These are phyloP conservation scores for Thelonectria rubi DNA, from an alignment of 2,329 filamentous ascomycete species.

Conservation along the genomic window DNA sequence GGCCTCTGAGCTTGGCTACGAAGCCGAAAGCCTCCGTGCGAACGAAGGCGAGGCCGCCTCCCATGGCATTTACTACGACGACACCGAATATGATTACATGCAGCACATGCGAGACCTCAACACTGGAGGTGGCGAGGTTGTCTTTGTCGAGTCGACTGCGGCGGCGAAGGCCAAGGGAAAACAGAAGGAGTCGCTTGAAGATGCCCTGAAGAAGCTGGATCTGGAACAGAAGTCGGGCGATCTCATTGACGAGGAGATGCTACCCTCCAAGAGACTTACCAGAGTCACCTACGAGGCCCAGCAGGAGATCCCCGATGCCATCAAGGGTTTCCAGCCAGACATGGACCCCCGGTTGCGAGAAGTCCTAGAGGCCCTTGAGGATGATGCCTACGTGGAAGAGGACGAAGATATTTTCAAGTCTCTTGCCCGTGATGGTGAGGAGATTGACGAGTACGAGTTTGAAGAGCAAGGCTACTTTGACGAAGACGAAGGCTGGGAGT, in stretches of 20 bases:
- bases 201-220: conserved; percentile 75
- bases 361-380: conserved; percentile 90
- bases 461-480: conserved; percentile 67
- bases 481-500: conserved; percentile 87
- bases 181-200: conserved; percentile 81
- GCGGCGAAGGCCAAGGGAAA: conserved; percentile 75
- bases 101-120: conserved; percentile 95
- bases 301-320: conserved; percentile 89
- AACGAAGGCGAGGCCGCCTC: conserved; percentile 98
- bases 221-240: conserved; percentile 63
- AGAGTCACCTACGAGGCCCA: conserved; percentile 88
- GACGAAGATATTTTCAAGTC: conserved; percentile 86
- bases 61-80: conserved; percentile 93
- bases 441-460: conserved; percentile 83
- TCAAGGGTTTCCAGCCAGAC: conserved; percentile 94
- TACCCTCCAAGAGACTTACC: conserved; percentile 82
- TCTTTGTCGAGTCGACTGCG: conserved; percentile 81
- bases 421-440: conserved; percentile 73
- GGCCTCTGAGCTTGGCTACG: conserved; percentile 75
- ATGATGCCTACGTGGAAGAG: conserved; percentile 91
- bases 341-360: conserved; percentile 96
- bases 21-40: conserved; percentile 71
- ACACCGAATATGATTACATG: conserved; percentile 98
- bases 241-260: conserved; percentile 76
- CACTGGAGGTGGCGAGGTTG: conserved; percentile 74